phyloP scores from a whole-genome alignment of 805 yeast genomes.

The Wickerhamomyces alni region DNA sequence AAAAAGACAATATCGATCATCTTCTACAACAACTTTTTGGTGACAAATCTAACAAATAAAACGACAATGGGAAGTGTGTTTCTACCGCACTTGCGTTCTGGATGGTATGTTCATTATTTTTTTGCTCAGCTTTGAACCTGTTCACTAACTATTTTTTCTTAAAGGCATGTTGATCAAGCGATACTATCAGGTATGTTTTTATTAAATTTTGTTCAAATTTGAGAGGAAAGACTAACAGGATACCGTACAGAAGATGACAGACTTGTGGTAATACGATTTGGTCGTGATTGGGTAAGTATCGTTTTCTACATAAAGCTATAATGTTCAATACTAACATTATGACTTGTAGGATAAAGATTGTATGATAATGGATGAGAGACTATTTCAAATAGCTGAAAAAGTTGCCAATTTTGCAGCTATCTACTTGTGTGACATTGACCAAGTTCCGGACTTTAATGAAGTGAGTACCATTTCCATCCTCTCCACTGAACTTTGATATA shows the following conservation, averaged over 20 bases:
- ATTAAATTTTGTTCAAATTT: too few species aligned
- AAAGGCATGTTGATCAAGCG: conserved; percentile 93
- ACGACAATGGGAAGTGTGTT: conserved; percentile 3
- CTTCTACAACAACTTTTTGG: too few species aligned
- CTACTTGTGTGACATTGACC: conserved; percentile 82
- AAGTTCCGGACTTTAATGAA: conserved; percentile 83
- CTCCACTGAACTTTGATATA: background rate
- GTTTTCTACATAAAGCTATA: too few species aligned
- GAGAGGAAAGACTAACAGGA: background rate
- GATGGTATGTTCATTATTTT: conserved; percentile 1
- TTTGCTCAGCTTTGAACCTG: too few species aligned
- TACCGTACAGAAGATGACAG: conserved; percentile 63
- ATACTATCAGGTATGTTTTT: conserved; percentile 54
- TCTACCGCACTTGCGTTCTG: conserved; percentile 2
- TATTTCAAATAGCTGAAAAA: conserved; percentile 74
- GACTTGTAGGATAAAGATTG: conserved; percentile 51
- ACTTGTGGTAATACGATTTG: conserved; percentile 84
- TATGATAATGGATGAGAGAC: conserved; percentile 84
- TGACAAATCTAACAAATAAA: too few species aligned
- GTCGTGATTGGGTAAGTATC: conserved; percentile 46
- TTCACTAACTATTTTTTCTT: background rate
- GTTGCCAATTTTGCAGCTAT: conserved; percentile 84
- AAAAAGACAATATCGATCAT: too few species aligned
- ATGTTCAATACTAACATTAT: conserved; percentile 1
- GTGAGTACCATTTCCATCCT: conserved; percentile 21